These are phyloP conservation scores for Ogataea hybrid DNA, from an alignment of 1,139 yeast genomes.

Conservation along the genomic window DNA sequence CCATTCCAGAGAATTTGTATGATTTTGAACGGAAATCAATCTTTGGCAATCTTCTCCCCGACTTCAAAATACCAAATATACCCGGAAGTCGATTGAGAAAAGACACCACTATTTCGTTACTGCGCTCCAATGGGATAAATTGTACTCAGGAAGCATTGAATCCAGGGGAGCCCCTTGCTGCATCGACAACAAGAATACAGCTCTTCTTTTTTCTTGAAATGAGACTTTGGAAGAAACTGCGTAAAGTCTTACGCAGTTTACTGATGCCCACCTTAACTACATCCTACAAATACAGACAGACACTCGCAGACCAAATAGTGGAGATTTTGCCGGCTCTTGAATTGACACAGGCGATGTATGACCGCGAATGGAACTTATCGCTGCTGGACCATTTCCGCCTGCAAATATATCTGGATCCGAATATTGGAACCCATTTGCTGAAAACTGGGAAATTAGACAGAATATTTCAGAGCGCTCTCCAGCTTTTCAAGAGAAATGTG, in stretches of 20 bases:
- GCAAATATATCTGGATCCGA: conserved; percentile 45
- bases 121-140: conserved; percentile 11
- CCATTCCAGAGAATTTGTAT: conserved; percentile 3
- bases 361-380: conserved; percentile 64
- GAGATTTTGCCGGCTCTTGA: conserved; percentile 55
- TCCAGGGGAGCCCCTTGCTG: neutral
- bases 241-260: conserved; percentile 46
- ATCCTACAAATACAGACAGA: conserved; percentile 42
- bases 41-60: conserved; percentile 22
- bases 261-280: conserved; percentile 55
- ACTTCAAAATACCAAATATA: conserved; percentile 24
- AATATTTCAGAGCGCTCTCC: conserved; percentile 34
- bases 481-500: conserved; percentile 12
- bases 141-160: neutral
- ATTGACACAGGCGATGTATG: conserved; percentile 46
- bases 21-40: conserved; percentile 7
- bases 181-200: conserved; percentile 26
- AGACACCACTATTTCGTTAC: conserved; percentile 6
- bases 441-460: conserved; percentile 38
- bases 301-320: conserved; percentile 52
- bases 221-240: conserved; percentile 49
- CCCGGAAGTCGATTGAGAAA: conserved; percentile 10
- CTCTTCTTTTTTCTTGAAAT: conserved; percentile 45
- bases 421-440: conserved; percentile 38
- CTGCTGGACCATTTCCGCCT: conserved; percentile 52